Percentiles rank a stretch among this genome's conserved stretches.
These are phyloP conservation scores for Lentinula guzmanii DNA, from an alignment of 768 basidiomycete species.

Conservation along the genomic window DNA sequence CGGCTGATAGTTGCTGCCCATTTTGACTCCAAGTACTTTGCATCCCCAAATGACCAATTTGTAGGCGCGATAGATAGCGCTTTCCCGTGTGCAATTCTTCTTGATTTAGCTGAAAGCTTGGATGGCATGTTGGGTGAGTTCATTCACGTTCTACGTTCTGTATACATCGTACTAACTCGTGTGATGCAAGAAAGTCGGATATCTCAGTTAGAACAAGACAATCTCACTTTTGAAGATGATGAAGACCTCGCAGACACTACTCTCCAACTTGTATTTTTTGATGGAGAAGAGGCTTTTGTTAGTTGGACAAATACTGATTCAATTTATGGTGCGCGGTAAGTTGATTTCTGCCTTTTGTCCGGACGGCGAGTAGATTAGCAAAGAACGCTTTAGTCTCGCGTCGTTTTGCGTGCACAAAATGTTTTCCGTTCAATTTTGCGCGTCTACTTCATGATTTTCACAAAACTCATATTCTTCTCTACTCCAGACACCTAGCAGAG, in stretches of 20 bases:
- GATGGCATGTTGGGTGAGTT: conserved; percentile 59
- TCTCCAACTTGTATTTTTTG: conserved; percentile 90
- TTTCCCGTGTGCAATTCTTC: conserved; percentile 89
- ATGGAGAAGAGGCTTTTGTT: conserved; percentile 95
- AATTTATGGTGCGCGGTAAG: conserved; percentile 89
- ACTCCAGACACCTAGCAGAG: conserved; percentile 74
- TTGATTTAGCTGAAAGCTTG: conserved; percentile 85
- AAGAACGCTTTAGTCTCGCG: too few relatives aligned
- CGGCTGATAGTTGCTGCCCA: conserved; percentile 89
- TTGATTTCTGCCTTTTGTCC: background rate
- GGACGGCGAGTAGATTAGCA: background rate
- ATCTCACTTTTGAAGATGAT: conserved; percentile 41
- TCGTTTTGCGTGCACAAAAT: background rate
- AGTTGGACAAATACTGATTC: conserved; percentile 88
- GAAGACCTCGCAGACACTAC: conserved; percentile 81
- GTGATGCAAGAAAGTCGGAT: conserved; percentile 13
- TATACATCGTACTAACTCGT: background rate
- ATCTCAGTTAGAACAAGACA: conserved; percentile 45
- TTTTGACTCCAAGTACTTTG: conserved; percentile 88
- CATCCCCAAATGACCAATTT: conserved; percentile 74
- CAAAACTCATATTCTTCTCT: background rate
- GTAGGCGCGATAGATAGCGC: conserved; percentile 97
- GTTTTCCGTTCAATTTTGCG: too few relatives aligned
- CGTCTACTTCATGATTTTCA: too few relatives aligned
- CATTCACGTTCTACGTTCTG: background rate